phyloP scores from a whole-genome alignment of 352 stramenopile genomes.

The Aphanomyces cochlioides region DNA sequence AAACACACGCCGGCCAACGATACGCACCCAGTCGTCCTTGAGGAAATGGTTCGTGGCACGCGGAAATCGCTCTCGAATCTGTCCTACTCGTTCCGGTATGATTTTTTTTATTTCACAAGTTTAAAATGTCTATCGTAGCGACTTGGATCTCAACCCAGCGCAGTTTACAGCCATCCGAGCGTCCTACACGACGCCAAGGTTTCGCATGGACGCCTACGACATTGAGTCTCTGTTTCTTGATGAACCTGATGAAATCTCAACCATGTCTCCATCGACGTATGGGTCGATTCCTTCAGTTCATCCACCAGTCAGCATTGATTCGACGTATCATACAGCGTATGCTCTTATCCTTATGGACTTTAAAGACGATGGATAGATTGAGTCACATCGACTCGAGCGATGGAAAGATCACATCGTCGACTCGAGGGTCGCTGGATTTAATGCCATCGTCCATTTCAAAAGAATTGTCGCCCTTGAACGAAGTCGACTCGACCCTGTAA shows the following conservation, averaged over 20 bases:
- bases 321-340: no score
- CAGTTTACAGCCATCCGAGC: slow-evolving; percentile 24
- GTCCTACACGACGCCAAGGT: slow-evolving; percentile 26
- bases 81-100: not conserved
- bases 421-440: no score
- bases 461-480: no score
- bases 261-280: not conserved
- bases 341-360: no score
- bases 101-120: not conserved
- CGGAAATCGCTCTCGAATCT: not conserved
- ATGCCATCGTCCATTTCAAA: no score
- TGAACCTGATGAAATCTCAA: not conserved
- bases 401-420: no score
- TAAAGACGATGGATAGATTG: no score
- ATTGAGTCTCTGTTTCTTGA: slow-evolving; percentile 22
- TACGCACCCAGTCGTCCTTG: slow-evolving; percentile 5
- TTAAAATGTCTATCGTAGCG: not conserved
- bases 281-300: no score
- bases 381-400: no score
- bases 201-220: slow-evolving; percentile 31
- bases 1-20: not conserved
- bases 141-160: slow-evolving; percentile 23
- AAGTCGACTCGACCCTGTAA: no score
- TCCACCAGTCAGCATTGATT: no score
- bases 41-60: not conserved